Evolutionary conservation across 208 protist genomes (phyloP), one percentile per base, ranked within the genome.

Genomic region (Strigomonas galati): DNA sequence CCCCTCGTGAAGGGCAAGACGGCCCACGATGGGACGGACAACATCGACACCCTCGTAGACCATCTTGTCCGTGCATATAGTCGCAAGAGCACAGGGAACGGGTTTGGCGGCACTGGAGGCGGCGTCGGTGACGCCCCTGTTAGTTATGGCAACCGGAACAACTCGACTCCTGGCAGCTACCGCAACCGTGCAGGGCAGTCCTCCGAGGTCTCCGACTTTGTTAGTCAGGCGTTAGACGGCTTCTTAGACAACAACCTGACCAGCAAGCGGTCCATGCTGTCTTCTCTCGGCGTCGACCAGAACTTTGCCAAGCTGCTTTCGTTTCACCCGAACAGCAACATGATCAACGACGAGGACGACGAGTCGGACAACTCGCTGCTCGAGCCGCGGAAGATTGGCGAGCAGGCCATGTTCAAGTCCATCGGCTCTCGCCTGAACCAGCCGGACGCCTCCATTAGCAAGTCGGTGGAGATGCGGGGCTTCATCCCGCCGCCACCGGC

Each of bases 201-300:
- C 44, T 37, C 64, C n/a, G 77, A 83, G 26, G 67, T 83, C 6
- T 72, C 69, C 1, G 40, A 43, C 30, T 83, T 78, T 69, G 77
- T 83, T 48, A 71, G 65, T 15, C 72, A 83, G 54, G 73, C 77
- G 23, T 68, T 83, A 69, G 77, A 71, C 35, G 71, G 65, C 61
- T 71, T 83, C 30, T 46, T 83, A 24, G 65, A 65, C 27, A 58
- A 46, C 23, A 48, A 67, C 1, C 44, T 73, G 26, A 65, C 30
- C 19, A 76, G 72, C 35, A 76, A 62, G 65, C 65, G 56, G 53
- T 83, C 77, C 40, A 62, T 79, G 17, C 64, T 83, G 4, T 83
- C 77, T 51, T 74, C 63, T 6, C 72, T 83, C 15, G 65, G 70
- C 15, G 40, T 73, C 31, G 77, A 83, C 63, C 57, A 71, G 37